Evolutionary conservation across 2,329 filamentous ascomycete genomes (phyloP), one percentile per base, ranked within the genome.

Genomic region (Botrytis fabae): DNA sequence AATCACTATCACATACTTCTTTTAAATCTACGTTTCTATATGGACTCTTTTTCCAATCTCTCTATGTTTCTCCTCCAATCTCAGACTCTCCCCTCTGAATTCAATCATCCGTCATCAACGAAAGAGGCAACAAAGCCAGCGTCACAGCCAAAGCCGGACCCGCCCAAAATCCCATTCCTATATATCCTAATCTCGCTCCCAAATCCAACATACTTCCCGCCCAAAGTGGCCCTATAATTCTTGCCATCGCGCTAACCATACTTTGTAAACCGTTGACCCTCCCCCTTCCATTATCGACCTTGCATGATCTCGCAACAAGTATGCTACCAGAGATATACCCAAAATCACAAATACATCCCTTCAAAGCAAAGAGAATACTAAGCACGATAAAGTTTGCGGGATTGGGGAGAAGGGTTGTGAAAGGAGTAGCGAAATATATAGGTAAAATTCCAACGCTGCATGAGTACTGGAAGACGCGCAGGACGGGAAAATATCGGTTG

Each of bases 391-490:
- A 69, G 38, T 61, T 66, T 25, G 25, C 6, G 18, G 54, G 63
- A 1, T 42, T 42, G 38, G 64, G 64, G 28, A 69, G 57, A 22
- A 73, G 71, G 10, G 42, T 6, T 40, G 54, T 63, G 10, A 73
- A 73, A 14, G 71, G 71, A 14, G 64, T 48, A 9, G 44, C 32
- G 7, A 69, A 20, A 35, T 73, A 73, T 35, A 73, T 60, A 7
- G 57, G 54, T 63, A 73, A 9, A 51, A 69, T 22, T 22, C 16
- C 12, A 25, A 62, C 4, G 28, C 35, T 62, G 38, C 42, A 71
- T 1, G 59, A 63, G 28, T 48, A 40, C 20, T 14, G 42, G 22
- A 69, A 46, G 44, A 46, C 40, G 25, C 48, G 57, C 28, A 57
- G 51, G 10, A 69, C 54, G 51, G 46, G 25, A 10, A 51, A 69